Base-by-base conservation (phyloP, 345 rosid genomes). In the Salix exigua region DNA sequence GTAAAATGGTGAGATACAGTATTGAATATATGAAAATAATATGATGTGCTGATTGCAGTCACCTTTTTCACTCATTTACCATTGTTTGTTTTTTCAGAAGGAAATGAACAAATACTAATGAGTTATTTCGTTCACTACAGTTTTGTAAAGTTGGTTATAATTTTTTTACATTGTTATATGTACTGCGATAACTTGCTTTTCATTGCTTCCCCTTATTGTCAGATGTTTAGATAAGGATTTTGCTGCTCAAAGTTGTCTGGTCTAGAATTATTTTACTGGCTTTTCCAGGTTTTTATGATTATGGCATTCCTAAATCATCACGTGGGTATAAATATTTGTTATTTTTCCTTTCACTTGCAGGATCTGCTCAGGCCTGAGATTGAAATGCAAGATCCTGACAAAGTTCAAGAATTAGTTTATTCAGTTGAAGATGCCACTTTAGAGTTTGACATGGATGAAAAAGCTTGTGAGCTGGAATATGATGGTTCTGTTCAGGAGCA, bases 361-460 rank as follows among this genome's bases (percentile, higher is more conserved):
- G 90, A 84, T 71, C 74, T 55, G 46, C 71, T 72, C 31, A 60
- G 48, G 66, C 78, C 51, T 31, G 92, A 74, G 40, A 53, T 80
- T 70, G 30, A 66, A 61, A 40, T 82, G 68, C 84, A 80, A 70
- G 79, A 55, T 73, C 70, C 77, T 73, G 44, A 70, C 37, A 83
- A 83, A 71, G 81, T 88, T 83, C 87, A 77, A 77, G 87, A 86
- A 82, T 77, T 84, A 46, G 77, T 93, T 71, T 85, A 84, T 85
- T 82, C 81, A 28, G 88, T 90, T 73, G 94, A 85, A 81, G 77
- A 83, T 74, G 69, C 85, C 12, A 62, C 85, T 80, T 80, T 87
- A 72, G 88, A 84, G 74, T 81, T 79, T 82, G 77, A 77, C 75
- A 75, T 82, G 70, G 88, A 88, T 78, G 75, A 78, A 51, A 78